phyloP scores from a whole-genome alignment of 2,329 filamentous ascomycete genomes.

The Ophiobolus disseminans region DNA sequence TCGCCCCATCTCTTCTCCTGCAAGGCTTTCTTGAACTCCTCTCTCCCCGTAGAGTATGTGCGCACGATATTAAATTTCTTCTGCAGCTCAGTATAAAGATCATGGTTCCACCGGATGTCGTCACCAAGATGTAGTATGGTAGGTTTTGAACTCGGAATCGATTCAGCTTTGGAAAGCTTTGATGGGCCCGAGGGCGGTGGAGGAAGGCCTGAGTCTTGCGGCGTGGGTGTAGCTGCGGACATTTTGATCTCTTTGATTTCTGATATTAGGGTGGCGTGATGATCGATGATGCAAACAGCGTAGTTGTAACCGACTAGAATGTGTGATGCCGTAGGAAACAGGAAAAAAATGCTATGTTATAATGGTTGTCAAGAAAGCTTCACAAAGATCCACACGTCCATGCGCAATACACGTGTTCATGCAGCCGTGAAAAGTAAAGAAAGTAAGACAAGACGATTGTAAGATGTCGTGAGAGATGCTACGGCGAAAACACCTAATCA shows the following conservation, averaged over 20 bases:
- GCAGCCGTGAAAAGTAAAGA: no score
- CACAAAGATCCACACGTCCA: no score
- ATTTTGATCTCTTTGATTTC: slow-evolving; percentile 8
- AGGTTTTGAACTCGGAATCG: slow-evolving; percentile 32
- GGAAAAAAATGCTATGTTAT: no score
- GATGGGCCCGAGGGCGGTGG: slow-evolving; percentile 14
- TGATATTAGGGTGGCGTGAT: background rate
- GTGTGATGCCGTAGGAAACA: no score
- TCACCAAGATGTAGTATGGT: slow-evolving; percentile 54
- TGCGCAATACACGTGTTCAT: no score
- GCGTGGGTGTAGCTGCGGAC: slow-evolving; percentile 36
- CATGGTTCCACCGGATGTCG: slow-evolving; percentile 55
- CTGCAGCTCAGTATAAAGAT: slow-evolving; percentile 48
- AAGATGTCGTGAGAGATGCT: no score
- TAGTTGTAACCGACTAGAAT: no score
- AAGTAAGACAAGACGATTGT: no score
- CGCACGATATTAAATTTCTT: slow-evolving; percentile 49
- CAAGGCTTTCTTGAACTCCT: slow-evolving; percentile 51
- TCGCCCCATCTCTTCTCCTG: slow-evolving; percentile 50
- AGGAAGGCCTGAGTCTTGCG: slow-evolving; percentile 31
- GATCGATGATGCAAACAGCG: background rate
- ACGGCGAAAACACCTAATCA: no score
- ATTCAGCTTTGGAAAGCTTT: background rate
- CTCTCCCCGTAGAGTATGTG: slow-evolving; percentile 48
- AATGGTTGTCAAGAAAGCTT: no score